A percentile compares a stretch with the other conserved stretches of the same genome.
These are phyloP conservation scores for Botrytis cinerea DNA, from an alignment of 2,329 filamentous ascomycete genomes.

Conservation along the genomic window DNA sequence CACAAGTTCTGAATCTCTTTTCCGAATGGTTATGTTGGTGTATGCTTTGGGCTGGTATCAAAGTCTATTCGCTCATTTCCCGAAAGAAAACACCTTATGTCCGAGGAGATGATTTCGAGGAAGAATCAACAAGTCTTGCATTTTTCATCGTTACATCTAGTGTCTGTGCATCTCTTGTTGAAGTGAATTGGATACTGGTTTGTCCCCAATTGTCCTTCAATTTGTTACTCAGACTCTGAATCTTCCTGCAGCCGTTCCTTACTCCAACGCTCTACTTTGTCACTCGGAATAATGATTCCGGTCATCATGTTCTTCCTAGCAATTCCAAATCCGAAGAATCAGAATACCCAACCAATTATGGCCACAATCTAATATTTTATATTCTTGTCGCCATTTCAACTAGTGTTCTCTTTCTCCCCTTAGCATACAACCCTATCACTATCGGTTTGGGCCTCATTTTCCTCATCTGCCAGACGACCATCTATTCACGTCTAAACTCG, in stretches of 20 bases:
- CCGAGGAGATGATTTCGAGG: background rate
- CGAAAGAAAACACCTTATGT: background rate
- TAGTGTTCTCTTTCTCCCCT: conserved; percentile 19
- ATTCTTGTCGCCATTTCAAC: conserved; percentile 21
- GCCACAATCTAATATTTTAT: conserved; percentile 14
- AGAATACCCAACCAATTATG: background rate
- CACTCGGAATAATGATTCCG: background rate
- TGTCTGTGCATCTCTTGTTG: conserved; percentile 20
- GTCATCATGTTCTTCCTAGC: conserved; percentile 6
- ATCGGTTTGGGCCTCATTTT: conserved; percentile 14
- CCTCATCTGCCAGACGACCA: conserved; percentile 16
- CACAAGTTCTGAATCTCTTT: conserved; percentile 14
- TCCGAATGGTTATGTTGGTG: conserved; percentile 21
- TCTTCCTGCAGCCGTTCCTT: conserved; percentile 14
- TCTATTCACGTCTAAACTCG: conserved; percentile 4
- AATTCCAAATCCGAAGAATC: background rate
- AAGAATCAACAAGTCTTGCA: conserved; percentile 19
- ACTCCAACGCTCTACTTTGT: conserved; percentile 24
- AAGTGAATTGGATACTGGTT: conserved; percentile 24
- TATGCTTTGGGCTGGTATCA: conserved; percentile 23
- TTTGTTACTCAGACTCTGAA: background rate
- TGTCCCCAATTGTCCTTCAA: background rate
- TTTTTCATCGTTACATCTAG: conserved; percentile 21
- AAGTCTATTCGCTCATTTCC: conserved; percentile 12
- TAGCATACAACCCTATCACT: background rate